Conservation (phyloP, 2,329 filamentous ascomycete species). For the Colletotrichum musicola region DNA sequence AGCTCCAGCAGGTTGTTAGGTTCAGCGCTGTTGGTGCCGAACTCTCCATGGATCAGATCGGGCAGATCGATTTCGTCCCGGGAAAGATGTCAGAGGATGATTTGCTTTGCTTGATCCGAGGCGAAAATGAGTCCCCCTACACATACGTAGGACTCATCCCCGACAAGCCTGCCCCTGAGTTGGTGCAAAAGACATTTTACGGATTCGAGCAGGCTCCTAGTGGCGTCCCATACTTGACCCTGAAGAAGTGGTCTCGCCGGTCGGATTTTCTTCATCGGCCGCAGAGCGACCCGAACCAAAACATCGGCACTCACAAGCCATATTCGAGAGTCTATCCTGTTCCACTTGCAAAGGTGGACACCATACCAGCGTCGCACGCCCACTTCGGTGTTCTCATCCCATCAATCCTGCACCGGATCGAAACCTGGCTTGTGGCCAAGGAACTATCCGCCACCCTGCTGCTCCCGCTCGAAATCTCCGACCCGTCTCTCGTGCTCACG, state of each 20-base stretch:
- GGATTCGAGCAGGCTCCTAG: conserved; percentile 52
- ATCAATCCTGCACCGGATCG: conserved; percentile 77
- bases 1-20: conserved; percentile 58
- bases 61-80: conserved; percentile 44
- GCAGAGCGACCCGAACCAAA: conserved; percentile 19
- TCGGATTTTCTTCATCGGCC: conserved; percentile 69
- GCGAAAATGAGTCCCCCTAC: conserved; percentile 51
- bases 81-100: conserved; percentile 40
- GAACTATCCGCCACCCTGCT: conserved; percentile 70
- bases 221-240: conserved; percentile 62
- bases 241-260: conserved; percentile 65
- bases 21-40: conserved; percentile 47
- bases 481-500: conserved; percentile 67
- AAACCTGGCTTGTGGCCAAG: conserved; percentile 72
- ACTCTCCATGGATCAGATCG: conserved; percentile 49
- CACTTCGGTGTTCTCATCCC: conserved; percentile 76
- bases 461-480: conserved; percentile 59
- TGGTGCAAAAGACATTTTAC: conserved; percentile 53
- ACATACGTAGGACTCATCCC: conserved; percentile 56
- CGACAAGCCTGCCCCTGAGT: conserved; percentile 56
- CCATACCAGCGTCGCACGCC: conserved; percentile 57
- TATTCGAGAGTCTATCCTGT: conserved; percentile 61
- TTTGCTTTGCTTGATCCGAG: conserved; percentile 55
- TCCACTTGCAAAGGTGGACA: conserved; percentile 63
- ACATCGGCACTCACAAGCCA: conserved; percentile 52